Evolutionary conservation across 139 green algal genomes (phyloP).

Genomic region (Asterochloris sp.): DNA sequence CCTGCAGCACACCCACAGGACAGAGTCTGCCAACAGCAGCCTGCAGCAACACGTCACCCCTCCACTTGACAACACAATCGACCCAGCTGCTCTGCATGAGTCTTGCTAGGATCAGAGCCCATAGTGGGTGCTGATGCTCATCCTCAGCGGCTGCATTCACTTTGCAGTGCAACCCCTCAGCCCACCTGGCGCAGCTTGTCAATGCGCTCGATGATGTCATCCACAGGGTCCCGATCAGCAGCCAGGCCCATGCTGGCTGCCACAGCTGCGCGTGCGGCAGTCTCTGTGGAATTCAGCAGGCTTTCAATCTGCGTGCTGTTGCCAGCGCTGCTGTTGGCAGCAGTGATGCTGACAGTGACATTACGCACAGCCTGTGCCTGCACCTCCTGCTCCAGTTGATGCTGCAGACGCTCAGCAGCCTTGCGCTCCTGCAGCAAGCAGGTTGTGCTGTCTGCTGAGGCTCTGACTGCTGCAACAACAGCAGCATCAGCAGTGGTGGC

Average conservation of each 20-base stretch:
- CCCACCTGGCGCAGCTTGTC: conserved; percentile 9
- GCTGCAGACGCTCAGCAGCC: background rate
- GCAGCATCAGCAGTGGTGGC: background rate
- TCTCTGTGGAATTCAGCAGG: no score
- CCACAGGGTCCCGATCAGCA: background rate
- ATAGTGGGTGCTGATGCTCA: no score
- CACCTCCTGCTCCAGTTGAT: conserved; percentile 1
- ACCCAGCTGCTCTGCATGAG: no score
- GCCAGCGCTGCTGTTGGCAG: background rate
- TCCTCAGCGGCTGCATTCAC: background rate
- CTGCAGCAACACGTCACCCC: no score
- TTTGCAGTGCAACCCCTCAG: background rate
- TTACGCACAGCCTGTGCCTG: background rate
- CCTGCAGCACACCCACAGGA: no score
- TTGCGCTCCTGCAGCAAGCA: background rate
- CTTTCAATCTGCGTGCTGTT: background rate
- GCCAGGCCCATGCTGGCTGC: background rate
- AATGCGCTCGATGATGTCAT: conserved; percentile 3
- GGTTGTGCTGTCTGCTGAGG: background rate
- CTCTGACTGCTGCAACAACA: background rate
- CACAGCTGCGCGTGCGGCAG: no score
- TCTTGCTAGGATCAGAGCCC: no score
- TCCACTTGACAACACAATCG: no score
- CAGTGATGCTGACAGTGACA: background rate
- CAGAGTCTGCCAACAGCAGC: no score